Evolutionary conservation across 306 rosid species (phyloP), one percentile per base, ranked within the genome.

Genomic region (Sindora glabra): DNA sequence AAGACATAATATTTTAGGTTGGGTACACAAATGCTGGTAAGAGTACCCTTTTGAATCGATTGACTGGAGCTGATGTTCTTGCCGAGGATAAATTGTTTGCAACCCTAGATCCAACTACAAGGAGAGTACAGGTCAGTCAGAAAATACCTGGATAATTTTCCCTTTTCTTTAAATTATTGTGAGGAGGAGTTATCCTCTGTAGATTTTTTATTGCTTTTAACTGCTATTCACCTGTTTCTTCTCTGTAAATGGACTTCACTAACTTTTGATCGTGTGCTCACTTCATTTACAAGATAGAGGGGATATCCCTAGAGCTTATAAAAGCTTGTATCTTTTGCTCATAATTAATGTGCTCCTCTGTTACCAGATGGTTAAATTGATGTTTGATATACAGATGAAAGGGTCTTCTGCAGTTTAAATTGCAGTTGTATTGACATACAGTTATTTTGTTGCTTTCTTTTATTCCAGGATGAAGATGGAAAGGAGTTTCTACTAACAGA

Each of bases 1-100:
- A 62, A 37, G 64, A 77, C 42, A 63, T 29, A 29, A 29, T 29
- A 29, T 62, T 74, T 32, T 60, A 92, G 99, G 99, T 89, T 67
- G 99, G 99, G 22, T 92, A 92, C 79, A 92, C 99, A 30, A 92
- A 92, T 80, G 95, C 99, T 66, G 96, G 99, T 44, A 92, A 92
- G 86, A 92, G 99, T 62, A 92, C 99, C 8, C 94, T 92, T 64
- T 69, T 89, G 54, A 92, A 92, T 77, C 99, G 59, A 40, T 82
- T 89, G 76, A 89, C 97, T 38, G 99, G 97, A 73, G 96, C 96
- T 58, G 81, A 78, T 72, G 99, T 89, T 71, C 87, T 89, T 70
- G 90, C 97, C 0, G 99, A 92, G 90, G 96, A 92, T 77, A 79
- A 77, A 71, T 75, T 86, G 73, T 92, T 92, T 80, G 99, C 99